Evolutionary conservation across 2,329 filamentous ascomycete species (phyloP), one percentile per base, ranked within the genome.

Genomic region (Xylariomycetidae sp.): DNA sequence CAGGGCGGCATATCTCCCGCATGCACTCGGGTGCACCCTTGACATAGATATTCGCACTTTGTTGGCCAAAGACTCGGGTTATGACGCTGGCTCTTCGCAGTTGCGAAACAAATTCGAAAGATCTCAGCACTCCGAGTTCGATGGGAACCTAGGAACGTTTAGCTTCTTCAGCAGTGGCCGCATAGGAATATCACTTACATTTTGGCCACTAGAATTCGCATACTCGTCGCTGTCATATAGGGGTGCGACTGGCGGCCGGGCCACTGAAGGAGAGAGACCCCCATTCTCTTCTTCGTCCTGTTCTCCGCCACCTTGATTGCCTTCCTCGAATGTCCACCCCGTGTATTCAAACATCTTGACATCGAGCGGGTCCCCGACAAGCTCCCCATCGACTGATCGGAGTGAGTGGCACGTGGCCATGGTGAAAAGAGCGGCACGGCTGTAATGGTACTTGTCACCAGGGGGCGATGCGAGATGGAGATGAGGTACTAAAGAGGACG

Each of bases 261-360:
- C 90, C 40, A 95, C 79, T 2, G 92, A 90, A n/a, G 90, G 92
- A 1, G 83, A 81, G 23, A 95, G 71, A 6, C 81, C 79, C 4
- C 74, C 69, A 49, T 82, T 81, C 37, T 89, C 83, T 29, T 90
- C 85, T 14, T 86, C 81, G 31, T 84, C 78, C 25, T 70, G 70
- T 32, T 76, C 76, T 18, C 71, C 74, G 16, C 70, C 61, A 32
- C 72, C 72, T 46, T 89, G 80, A 28, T 79, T 79, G 2, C 88
- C 87, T 64, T 98, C 92, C 56, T 95, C 85, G 48, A 86, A 98
- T 4, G 77, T 75, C 92, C 92, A 98, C 5, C 76, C 74, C 0
- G 92, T 96, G 48, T 95, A 98, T 44, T 95, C 82, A 55, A 98
- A 98, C 92, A 98, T 98, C 57, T 96, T 96, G 37, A 95, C 70